Percentiles rank a stretch among this genome's conserved stretches.
phyloP scores from a whole-genome alignment of 768 basidiomycete species.

The Nidularia sp. region DNA sequence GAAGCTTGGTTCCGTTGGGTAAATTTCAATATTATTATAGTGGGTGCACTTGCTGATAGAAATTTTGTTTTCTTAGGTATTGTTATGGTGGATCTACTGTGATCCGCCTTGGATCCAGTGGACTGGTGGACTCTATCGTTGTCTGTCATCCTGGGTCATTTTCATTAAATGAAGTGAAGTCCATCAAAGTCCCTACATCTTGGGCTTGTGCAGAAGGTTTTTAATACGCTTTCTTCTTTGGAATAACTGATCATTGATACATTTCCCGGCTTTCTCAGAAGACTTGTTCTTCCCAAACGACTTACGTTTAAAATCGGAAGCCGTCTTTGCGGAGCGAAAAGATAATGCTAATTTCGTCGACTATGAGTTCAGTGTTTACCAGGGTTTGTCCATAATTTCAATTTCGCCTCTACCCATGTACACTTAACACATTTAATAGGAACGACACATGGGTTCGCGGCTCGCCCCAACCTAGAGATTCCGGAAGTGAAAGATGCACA shows the following conservation, averaged over 20 bases:
- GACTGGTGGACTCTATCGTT: constrained; percentile 31
- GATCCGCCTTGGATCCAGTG: constrained; percentile 30
- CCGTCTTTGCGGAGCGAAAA: constrained; percentile 28
- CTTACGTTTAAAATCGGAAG: constrained; percentile 28
- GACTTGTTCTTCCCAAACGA: constrained; percentile 29
- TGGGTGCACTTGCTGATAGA: neutral
- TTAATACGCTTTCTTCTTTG: neutral
- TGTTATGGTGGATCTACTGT: constrained; percentile 38
- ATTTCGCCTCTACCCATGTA: neutral
- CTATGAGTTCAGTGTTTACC: constrained; percentile 41
- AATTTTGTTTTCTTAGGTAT: constrained; percentile 21
- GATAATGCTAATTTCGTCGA: constrained; percentile 31
- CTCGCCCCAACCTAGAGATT: constrained; percentile 32
- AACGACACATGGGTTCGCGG: constrained; percentile 43
- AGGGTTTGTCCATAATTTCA: constrained; percentile 22
- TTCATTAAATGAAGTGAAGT: constrained; percentile 25
- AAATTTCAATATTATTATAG: constrained; percentile 1
- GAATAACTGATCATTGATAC: neutral
- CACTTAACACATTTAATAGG: constrained; percentile 16
- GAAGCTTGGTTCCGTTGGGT: constrained; percentile 38
- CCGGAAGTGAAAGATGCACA: constrained; percentile 36
- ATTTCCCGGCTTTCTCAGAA: constrained; percentile 16
- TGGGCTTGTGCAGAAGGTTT: constrained; percentile 42
- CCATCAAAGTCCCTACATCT: constrained; percentile 29
- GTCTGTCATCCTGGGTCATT: constrained; percentile 36